Conservation (phyloP, 1,284 basidiomycete species). For the Microbotryum lychnidis-dioicae region DNA sequence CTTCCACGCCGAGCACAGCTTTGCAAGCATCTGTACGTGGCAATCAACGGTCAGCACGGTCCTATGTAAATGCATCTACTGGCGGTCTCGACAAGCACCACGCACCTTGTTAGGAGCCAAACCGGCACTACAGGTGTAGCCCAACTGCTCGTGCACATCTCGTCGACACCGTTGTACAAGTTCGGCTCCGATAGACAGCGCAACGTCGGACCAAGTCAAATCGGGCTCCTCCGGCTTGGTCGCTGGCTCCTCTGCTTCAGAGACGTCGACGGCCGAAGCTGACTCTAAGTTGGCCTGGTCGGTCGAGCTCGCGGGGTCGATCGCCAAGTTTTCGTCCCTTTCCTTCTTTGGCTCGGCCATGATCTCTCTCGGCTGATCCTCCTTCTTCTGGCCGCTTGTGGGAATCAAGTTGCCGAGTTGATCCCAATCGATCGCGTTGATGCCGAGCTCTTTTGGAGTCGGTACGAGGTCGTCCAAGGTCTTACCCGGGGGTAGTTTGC, state of each 20-base stretch:
- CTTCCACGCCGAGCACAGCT: constrained; percentile 80
- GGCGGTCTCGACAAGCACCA: not conserved
- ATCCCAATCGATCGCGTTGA: constrained; percentile 57
- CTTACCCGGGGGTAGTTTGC: constrained; percentile 55
- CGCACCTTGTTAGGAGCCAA: constrained; percentile 85
- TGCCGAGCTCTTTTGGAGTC: constrained; percentile 44
- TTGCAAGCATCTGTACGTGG: constrained; percentile 35
- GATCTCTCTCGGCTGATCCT: constrained; percentile 18
- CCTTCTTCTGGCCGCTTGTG: constrained; percentile 44
- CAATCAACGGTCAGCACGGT: constrained; percentile 28
- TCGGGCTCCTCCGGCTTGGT: constrained; percentile 13
- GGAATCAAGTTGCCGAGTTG: constrained; percentile 63
- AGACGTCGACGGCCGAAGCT: too few species aligned
- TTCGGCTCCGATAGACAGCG: constrained; percentile 78
- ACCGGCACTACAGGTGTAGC: constrained; percentile 94
- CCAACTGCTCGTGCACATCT: constrained; percentile 58
- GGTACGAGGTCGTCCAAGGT: constrained; percentile 78
- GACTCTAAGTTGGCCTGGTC: too few species aligned
- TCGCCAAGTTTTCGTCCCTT: not conserved
- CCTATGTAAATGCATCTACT: constrained; percentile 2
- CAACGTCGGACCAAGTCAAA: constrained; percentile 83
- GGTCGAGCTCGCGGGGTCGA: too few species aligned
- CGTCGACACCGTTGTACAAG: constrained; percentile 63
- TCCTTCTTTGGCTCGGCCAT: not conserved
- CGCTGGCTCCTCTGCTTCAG: not conserved